These are phyloP conservation scores for Serendipita sp. DNA, from an alignment of 768 basidiomycete species.

Conservation along the genomic window DNA sequence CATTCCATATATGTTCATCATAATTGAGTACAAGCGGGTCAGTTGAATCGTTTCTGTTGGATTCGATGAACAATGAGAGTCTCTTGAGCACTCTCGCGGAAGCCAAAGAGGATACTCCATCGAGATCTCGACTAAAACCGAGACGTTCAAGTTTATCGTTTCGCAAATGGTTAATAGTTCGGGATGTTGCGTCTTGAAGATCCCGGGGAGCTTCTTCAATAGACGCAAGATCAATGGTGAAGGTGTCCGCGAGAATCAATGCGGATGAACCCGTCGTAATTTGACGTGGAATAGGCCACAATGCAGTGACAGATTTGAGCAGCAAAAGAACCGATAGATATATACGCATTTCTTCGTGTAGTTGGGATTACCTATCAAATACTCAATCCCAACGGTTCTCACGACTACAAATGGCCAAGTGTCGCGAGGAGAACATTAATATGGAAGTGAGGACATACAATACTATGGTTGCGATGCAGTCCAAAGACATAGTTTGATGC, in stretches of 20 bases:
- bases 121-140: conserved; percentile 40
- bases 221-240: conserved; percentile 31
- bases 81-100: conserved; percentile 28
- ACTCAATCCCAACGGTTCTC: too few relatives aligned
- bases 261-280: conserved; percentile 27
- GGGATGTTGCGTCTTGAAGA: conserved; percentile 38
- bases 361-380: too few relatives aligned
- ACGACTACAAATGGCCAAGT: too few relatives aligned
- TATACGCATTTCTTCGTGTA: too few relatives aligned
- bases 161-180: conserved; percentile 28
- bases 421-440: too few relatives aligned
- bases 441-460: too few relatives aligned
- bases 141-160: conserved; percentile 46
- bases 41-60: conserved; percentile 1
- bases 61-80: conserved; percentile 30
- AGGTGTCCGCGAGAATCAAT: conserved; percentile 32
- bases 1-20: background rate
- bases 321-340: too few relatives aligned
- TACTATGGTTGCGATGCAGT: too few relatives aligned
- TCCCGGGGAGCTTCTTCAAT: conserved; percentile 35
- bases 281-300: conserved; percentile 26
- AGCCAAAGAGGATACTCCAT: conserved; percentile 26
- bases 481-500: too few relatives aligned
- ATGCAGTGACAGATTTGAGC: background rate
- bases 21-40: background rate